A percentile compares a stretch with the other conserved stretches of the same genome.
Evolutionary conservation across 768 basidiomycete genomes (phyloP).

Genomic region (Psilocybe sp.): DNA sequence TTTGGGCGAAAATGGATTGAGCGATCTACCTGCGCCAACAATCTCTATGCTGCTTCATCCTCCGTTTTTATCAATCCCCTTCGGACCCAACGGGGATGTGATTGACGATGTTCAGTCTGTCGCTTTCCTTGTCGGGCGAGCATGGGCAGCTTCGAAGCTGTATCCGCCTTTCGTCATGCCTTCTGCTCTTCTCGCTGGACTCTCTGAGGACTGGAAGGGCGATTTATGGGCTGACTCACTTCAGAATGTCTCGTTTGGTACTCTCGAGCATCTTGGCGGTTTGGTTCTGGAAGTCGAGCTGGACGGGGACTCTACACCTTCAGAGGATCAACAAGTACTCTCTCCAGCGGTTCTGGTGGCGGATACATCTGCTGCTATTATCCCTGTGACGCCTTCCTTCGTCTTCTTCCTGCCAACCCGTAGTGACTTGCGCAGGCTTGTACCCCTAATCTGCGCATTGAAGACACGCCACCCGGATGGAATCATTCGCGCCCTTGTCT

Average conservation of each 20-base stretch:
- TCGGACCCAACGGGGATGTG: constrained; percentile 32
- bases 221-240: constrained; percentile 25
- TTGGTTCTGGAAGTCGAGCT: constrained; percentile 1
- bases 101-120: constrained; percentile 20
- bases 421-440: constrained; percentile 9
- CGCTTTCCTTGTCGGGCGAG: constrained; percentile 11
- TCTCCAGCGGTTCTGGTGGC: background rate
- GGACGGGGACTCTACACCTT: background rate
- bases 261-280: constrained; percentile 6
- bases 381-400: constrained; percentile 5
- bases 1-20: constrained; percentile 45
- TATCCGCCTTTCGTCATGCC: constrained; percentile 62
- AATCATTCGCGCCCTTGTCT: constrained; percentile 16
- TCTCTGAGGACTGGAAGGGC: constrained; percentile 16
- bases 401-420: constrained; percentile 18
- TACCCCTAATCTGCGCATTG: constrained; percentile 20
- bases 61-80: constrained; percentile 25
- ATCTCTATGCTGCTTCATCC: constrained; percentile 41
- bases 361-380: background rate
- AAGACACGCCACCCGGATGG: constrained; percentile 3
- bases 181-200: constrained; percentile 20
- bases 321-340: background rate
- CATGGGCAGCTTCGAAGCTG: constrained; percentile 46
- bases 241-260: constrained; percentile 14
- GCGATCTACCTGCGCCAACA: constrained; percentile 26